phyloP scores from a whole-genome alignment of 2,329 filamentous ascomycete species.

The Talaromyces sp. region DNA sequence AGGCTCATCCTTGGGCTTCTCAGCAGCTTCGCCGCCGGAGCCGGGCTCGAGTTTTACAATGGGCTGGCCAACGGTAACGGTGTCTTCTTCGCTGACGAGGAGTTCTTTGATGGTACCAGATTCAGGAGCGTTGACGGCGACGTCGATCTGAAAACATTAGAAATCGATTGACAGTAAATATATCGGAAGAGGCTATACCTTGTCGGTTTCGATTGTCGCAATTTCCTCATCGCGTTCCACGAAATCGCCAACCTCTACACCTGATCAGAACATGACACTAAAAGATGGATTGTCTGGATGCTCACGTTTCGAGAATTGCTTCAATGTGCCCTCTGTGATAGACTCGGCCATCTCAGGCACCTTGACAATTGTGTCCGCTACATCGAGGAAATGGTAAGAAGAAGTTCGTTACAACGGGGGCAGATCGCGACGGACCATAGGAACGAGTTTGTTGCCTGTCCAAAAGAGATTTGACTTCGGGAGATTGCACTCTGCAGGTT shows the following conservation, averaged over 20 bases:
- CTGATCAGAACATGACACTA: slow-evolving; percentile 23
- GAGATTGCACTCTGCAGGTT: slow-evolving; percentile 21
- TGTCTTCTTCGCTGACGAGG: slow-evolving; percentile 89
- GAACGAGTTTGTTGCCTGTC: slow-evolving; percentile 32
- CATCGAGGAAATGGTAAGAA: slow-evolving; percentile 1
- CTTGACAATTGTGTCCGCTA: slow-evolving; percentile 81
- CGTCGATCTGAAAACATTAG: slow-evolving; percentile 71
- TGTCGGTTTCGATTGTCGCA: slow-evolving; percentile 98
- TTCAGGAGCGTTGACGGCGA: slow-evolving; percentile 90
- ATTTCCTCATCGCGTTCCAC: slow-evolving; percentile 97
- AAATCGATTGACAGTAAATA: neutral
- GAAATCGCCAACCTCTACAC: slow-evolving; percentile 76
- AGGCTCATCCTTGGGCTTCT: slow-evolving; percentile 61
- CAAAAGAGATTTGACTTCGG: slow-evolving; percentile 11
- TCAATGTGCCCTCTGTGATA: slow-evolving; percentile 94
- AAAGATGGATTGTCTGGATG: slow-evolving; percentile 19
- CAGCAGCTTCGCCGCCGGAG: slow-evolving; percentile 56
- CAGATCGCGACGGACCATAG: slow-evolving; percentile 33
- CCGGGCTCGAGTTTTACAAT: slow-evolving; percentile 83
- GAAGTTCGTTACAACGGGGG: slow-evolving; percentile 17
- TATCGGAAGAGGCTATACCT: slow-evolving; percentile 56
- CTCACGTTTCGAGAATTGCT: slow-evolving; percentile 83
- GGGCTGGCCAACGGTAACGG: slow-evolving; percentile 90
- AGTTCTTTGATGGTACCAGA: slow-evolving; percentile 90
- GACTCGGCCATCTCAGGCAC: slow-evolving; percentile 98